Conservation (phyloP, 495 filamentous ascomycete genomes). For the Paragyromitra xinjiangensis region DNA sequence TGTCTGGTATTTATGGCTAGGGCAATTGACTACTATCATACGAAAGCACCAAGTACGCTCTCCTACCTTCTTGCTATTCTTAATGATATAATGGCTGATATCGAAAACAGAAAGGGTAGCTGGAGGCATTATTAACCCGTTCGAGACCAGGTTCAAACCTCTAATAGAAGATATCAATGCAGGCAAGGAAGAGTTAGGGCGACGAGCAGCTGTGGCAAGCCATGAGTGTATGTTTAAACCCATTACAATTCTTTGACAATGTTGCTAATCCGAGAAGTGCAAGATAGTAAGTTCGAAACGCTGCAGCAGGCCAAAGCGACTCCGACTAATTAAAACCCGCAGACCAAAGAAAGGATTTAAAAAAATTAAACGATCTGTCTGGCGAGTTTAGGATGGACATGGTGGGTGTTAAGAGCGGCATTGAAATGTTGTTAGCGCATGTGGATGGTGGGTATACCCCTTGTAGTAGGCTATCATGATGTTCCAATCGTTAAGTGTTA, state of each 20-base stretch:
- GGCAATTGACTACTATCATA: conserved; percentile 37
- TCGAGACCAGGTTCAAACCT: conserved; percentile 3
- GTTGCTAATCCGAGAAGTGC: conserved; percentile 13
- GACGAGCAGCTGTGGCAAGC: background rate
- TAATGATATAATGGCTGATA: background rate
- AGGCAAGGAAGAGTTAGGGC: background rate
- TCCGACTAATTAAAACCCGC: background rate
- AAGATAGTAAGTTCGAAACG: background rate
- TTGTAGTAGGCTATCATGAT: background rate
- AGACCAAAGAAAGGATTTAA: conserved; percentile 2
- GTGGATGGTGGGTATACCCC: background rate
- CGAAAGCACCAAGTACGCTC: background rate
- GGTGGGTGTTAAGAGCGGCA: background rate
- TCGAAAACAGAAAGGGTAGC: background rate
- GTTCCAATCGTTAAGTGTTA: background rate
- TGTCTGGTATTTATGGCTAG: conserved; percentile 35
- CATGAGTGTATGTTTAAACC: background rate
- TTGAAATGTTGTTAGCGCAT: background rate
- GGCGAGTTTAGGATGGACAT: background rate
- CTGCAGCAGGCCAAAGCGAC: no score
- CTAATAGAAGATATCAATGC: background rate
- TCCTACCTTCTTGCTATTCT: no score
- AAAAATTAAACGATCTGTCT: background rate
- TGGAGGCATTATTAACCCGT: conserved; percentile 13
- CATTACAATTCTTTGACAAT: background rate